Percentiles rank a stretch among this genome's conserved stretches.
Evolutionary conservation across 164 flowering plant species (phyloP).

Genomic region (Akebia trifoliata): DNA sequence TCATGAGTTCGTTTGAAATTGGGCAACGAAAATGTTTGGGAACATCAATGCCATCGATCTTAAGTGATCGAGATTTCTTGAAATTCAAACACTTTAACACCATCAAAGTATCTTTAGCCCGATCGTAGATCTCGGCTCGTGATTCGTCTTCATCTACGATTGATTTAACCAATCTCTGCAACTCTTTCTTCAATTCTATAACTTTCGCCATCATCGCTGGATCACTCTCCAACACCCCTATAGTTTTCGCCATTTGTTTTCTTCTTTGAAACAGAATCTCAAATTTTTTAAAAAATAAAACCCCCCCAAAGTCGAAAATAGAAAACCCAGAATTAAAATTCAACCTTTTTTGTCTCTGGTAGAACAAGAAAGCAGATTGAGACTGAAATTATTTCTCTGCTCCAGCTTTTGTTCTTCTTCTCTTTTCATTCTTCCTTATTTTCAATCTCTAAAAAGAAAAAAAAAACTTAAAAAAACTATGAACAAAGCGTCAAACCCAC

Average conservation of each 20-base stretch:
- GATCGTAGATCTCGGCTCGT: conserved; percentile 31
- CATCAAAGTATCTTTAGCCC: conserved; percentile 26
- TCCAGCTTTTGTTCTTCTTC: too few species aligned
- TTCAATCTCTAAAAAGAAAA: too few species aligned
- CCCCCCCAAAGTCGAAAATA: not conserved
- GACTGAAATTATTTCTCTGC: too few species aligned
- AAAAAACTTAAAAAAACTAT: too few species aligned
- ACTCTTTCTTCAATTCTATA: conserved; percentile 44
- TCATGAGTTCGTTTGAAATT: conserved; percentile 59
- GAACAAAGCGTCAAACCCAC: too few species aligned
- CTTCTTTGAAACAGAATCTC: not conserved
- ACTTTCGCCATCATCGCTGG: conserved; percentile 18
- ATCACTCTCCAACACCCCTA: conserved; percentile 26
- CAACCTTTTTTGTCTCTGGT: too few species aligned
- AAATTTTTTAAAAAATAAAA: conserved; percentile 1
- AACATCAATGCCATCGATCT: conserved; percentile 12
- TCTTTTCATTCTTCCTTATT: too few species aligned
- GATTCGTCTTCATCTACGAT: conserved; percentile 39
- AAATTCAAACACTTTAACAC: conserved; percentile 44
- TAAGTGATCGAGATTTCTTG: conserved; percentile 31
- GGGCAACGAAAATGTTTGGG: conserved; percentile 64
- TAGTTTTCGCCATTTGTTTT: conserved; percentile 47
- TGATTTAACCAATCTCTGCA: conserved; percentile 39
- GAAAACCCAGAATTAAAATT: not conserved
- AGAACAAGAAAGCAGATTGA: too few species aligned